These are phyloP conservation scores for Zoysia matrella DNA, from an alignment of 202 grass and related monocot species.

Conservation along the genomic window DNA sequence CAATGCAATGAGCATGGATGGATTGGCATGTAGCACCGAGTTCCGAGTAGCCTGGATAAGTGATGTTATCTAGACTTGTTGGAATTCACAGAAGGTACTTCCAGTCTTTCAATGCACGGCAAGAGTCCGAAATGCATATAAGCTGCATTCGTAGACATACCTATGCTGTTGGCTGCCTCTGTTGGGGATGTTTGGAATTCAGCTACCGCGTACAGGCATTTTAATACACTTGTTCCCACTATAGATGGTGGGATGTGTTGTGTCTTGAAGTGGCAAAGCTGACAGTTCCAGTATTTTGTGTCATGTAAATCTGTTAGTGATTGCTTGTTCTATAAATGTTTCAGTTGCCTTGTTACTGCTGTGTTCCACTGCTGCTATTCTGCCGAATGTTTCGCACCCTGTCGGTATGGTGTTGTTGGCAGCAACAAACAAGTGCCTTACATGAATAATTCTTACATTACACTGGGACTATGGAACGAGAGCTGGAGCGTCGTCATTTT, in stretches of 20 bases:
- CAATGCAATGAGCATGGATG: conserved; percentile 7
- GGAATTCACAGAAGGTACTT: conserved; percentile 15
- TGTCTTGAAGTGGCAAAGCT: conserved; percentile 1
- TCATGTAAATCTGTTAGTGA: conserved; percentile 29
- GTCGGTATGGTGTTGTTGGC: neutral
- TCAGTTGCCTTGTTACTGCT: neutral
- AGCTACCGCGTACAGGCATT: neutral
- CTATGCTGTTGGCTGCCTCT: conserved; percentile 14
- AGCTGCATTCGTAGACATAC: conserved; percentile 26
- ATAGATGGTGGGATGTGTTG: conserved; percentile 9
- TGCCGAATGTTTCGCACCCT: neutral
- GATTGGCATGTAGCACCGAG: conserved; percentile 19
- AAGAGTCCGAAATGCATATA: conserved; percentile 5
- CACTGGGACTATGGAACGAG: neutral
- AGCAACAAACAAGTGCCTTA: too few relatives aligned
- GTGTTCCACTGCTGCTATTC: neutral
- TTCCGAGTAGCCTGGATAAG: neutral
- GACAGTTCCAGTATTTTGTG: neutral
- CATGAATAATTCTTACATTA: too few relatives aligned
- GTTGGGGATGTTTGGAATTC: conserved; percentile 5
- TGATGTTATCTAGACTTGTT: conserved; percentile 17
- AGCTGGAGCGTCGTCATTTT: neutral
- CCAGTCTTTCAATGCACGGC: conserved; percentile 9
- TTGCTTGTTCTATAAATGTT: neutral
- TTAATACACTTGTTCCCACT: neutral